Evolutionary conservation across 1,284 basidiomycete species (phyloP).

Genomic region (Boletus semigastroideus): DNA sequence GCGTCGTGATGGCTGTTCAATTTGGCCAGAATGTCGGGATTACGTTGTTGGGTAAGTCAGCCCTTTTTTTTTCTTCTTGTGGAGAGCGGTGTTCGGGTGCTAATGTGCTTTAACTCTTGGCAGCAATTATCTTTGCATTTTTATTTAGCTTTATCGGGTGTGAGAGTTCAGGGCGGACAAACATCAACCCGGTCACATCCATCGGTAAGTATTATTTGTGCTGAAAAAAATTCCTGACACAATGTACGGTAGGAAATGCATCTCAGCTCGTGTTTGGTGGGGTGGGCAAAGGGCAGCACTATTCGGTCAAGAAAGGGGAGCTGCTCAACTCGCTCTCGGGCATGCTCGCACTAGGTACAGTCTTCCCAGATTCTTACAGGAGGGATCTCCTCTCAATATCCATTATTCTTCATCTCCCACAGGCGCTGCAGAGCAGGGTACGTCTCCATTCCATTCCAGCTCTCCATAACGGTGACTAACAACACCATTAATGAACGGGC

Average conservation of each 20-base stretch:
- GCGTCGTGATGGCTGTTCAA: conserved; percentile 54
- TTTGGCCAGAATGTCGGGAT: conserved; percentile 62
- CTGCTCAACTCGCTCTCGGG: conserved; percentile 13
- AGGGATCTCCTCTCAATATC: not conserved
- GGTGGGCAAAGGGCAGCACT: conserved; percentile 6
- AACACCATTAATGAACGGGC: not conserved
- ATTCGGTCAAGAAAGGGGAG: conserved; percentile 6
- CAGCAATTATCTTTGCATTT: conserved; percentile 14
- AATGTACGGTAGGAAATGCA: conserved; percentile 8
- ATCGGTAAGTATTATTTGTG: conserved; percentile 8
- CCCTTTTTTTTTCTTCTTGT: not conserved
- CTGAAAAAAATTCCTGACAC: conserved; percentile 1
- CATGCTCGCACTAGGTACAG: conserved; percentile 10
- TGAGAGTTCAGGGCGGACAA: conserved; percentile 14
- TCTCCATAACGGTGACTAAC: not conserved
- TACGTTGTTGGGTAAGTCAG: conserved; percentile 40
- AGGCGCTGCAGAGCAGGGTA: conserved; percentile 19
- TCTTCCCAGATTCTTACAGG: not conserved
- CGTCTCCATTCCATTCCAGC: not conserved
- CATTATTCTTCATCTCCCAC: not conserved
- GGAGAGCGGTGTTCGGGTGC: too few relatives aligned
- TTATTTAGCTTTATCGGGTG: conserved; percentile 19
- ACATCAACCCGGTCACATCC: conserved; percentile 15
- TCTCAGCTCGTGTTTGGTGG: conserved; percentile 19
- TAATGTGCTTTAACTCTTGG: not conserved